Evolutionary conservation across 495 filamentous ascomycete genomes (phyloP).

Genomic region (Massariosphaeria phaeospora): DNA sequence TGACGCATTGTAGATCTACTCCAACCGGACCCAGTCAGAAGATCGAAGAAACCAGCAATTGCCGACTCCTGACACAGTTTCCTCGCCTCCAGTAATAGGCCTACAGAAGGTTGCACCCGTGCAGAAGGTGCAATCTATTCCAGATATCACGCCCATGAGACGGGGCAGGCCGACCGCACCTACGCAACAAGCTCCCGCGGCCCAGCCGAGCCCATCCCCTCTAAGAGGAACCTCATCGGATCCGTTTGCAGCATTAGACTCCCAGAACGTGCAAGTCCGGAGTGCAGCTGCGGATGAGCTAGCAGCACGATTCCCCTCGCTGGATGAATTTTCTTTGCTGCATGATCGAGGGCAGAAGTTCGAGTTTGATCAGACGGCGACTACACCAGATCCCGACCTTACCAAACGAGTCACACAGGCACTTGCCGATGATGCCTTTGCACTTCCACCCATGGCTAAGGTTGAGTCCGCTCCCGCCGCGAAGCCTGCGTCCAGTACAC

Average conservation of each 20-base stretch:
- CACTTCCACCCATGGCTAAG: constrained; percentile 40
- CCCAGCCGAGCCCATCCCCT: constrained; percentile 71
- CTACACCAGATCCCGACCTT: constrained; percentile 47
- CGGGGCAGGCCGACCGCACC: constrained; percentile 70
- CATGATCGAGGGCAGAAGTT: constrained; percentile 84
- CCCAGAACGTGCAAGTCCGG: constrained; percentile 43
- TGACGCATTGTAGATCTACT: constrained; percentile 67
- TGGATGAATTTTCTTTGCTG: constrained; percentile 88
- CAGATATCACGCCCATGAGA: constrained; percentile 92
- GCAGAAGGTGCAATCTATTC: constrained; percentile 66
- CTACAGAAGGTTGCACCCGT: constrained; percentile 62
- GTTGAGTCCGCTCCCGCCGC: constrained; percentile 15
- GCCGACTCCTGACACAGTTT: constrained; percentile 49
- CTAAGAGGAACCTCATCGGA: constrained; percentile 66
- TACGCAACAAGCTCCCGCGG: constrained; percentile 39
- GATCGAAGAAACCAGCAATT: constrained; percentile 57
- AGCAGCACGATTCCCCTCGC: constrained; percentile 76
- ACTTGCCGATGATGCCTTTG: constrained; percentile 86
- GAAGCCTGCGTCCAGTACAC: constrained; percentile 16
- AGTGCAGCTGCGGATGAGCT: constrained; percentile 64
- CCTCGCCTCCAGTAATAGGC: constrained; percentile 60
- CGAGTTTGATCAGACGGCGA: constrained; percentile 63
- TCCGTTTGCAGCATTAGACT: constrained; percentile 85
- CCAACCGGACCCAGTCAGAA: constrained; percentile 61
- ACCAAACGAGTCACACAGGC: constrained; percentile 72